Evolutionary conservation across 768 basidiomycete species (phyloP).

Genomic region (Boletus speciosus): DNA sequence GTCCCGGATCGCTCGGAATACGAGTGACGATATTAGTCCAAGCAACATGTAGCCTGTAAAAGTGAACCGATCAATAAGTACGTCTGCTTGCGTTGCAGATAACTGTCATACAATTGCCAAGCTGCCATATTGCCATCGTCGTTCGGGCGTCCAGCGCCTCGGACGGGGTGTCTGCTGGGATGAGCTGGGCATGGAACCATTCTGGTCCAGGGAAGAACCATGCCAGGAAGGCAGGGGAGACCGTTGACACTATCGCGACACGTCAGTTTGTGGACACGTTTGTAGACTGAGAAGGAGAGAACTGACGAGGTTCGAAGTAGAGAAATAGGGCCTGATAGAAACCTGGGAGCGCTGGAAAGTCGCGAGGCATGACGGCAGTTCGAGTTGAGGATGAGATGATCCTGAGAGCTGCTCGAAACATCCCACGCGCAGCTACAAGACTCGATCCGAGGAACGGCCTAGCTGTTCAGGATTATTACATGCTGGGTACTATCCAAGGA

Average conservation of each 20-base stretch:
- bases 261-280: conserved; percentile 13
- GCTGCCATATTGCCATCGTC: conserved; percentile 62
- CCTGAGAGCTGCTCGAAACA: neutral
- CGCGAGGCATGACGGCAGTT: conserved; percentile 12
- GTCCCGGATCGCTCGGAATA: conserved; percentile 65
- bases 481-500: too few relatives aligned
- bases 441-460: neutral
- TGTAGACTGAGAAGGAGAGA: conserved; percentile 4
- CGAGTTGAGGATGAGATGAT: neutral
- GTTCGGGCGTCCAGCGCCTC: conserved; percentile 45
- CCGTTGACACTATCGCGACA: conserved; percentile 41
- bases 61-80: neutral
- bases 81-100: neutral
- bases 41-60: conserved; percentile 57
- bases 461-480: too few relatives aligned
- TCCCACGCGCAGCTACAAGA: neutral
- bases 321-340: conserved; percentile 61
- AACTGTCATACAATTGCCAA: conserved; percentile 54
- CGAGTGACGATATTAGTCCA: conserved; percentile 60
- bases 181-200: conserved; percentile 67
- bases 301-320: conserved; percentile 59
- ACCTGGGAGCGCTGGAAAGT: conserved; percentile 58
- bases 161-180: conserved; percentile 40
- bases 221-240: conserved; percentile 47
- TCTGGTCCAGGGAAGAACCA: conserved; percentile 58